Conservation (phyloP, 306 rosid species). For the Chamaecrista fasciculata region DNA sequence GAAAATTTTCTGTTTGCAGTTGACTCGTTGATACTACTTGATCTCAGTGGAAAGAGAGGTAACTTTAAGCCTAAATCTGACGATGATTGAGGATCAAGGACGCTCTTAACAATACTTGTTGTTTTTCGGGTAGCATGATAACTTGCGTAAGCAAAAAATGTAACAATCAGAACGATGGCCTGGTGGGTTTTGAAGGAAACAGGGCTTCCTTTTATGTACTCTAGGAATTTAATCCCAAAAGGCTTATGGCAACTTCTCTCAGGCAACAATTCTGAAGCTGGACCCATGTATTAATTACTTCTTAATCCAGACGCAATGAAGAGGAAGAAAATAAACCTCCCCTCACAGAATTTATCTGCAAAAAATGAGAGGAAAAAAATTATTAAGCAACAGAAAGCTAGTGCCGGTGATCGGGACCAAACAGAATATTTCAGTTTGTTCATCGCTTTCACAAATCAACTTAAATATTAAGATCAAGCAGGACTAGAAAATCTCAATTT, state of each 20-base stretch:
- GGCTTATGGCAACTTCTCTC: constrained; percentile 50
- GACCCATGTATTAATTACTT: constrained; percentile 44
- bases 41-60: constrained; percentile 33
- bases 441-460: neutral
- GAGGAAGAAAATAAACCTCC: constrained; percentile 34
- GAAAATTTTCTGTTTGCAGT: constrained; percentile 35
- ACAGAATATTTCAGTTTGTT: constrained; percentile 16
- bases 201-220: constrained; percentile 54
- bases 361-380: constrained; percentile 26
- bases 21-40: constrained; percentile 19
- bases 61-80: constrained; percentile 38
- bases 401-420: neutral
- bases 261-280: constrained; percentile 40
- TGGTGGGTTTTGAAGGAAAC: constrained; percentile 86
- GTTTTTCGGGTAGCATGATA: constrained; percentile 94
- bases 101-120: constrained; percentile 87
- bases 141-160: constrained; percentile 85
- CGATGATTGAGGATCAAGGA: constrained; percentile 83
- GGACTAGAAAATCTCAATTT: neutral
- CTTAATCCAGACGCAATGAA: constrained; percentile 22
- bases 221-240: constrained; percentile 50
- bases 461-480: neutral
- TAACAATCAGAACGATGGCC: constrained; percentile 68
- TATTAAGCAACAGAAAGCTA: neutral
- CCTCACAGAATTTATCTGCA: constrained; percentile 26